A percentile compares a stretch with the other conserved stretches of the same genome.
Evolutionary conservation across 140 eudicot species (phyloP).

Genomic region (Cichorium intybus): DNA sequence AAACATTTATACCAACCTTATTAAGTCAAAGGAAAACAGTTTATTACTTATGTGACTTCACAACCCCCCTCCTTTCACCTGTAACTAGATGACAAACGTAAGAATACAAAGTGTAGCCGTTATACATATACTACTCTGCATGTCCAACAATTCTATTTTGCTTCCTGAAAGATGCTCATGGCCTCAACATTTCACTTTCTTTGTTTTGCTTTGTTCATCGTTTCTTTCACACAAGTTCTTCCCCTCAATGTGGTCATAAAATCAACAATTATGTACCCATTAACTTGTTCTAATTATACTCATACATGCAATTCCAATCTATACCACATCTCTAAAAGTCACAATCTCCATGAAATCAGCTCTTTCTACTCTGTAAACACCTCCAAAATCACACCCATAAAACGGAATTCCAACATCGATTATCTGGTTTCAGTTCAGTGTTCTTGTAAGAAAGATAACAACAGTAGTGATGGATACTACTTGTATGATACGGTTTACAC

Average conservation of each 20-base stretch:
- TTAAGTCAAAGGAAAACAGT: not conserved
- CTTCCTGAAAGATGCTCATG: constrained; percentile 33
- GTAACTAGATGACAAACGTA: constrained; percentile 23
- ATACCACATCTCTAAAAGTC: constrained; percentile 52
- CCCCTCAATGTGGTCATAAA: constrained; percentile 30
- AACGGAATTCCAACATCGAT: constrained; percentile 33
- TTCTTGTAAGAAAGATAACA: constrained; percentile 43
- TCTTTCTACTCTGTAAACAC: constrained; percentile 45
- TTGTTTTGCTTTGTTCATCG: constrained; percentile 13
- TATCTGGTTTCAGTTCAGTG: constrained; percentile 49
- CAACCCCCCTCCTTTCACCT: too few relatives aligned
- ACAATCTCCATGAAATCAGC: constrained; percentile 31
- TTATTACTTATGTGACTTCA: too few relatives aligned
- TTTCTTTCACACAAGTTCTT: constrained; percentile 25
- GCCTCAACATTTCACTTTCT: constrained; percentile 27
- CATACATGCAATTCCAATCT: constrained; percentile 49
- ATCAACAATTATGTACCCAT: constrained; percentile 37
- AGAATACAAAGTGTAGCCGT: constrained; percentile 24
- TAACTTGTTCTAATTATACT: constrained; percentile 37
- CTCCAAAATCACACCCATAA: constrained; percentile 46
- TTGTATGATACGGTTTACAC: constrained; percentile 43
- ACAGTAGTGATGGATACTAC: constrained; percentile 30
- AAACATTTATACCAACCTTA: too few relatives aligned
- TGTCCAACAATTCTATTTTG: constrained; percentile 15
- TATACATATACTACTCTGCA: constrained; percentile 20